phyloP scores from a whole-genome alignment of 176 grass and related monocot genomes.

The Elymus sibiricus region DNA sequence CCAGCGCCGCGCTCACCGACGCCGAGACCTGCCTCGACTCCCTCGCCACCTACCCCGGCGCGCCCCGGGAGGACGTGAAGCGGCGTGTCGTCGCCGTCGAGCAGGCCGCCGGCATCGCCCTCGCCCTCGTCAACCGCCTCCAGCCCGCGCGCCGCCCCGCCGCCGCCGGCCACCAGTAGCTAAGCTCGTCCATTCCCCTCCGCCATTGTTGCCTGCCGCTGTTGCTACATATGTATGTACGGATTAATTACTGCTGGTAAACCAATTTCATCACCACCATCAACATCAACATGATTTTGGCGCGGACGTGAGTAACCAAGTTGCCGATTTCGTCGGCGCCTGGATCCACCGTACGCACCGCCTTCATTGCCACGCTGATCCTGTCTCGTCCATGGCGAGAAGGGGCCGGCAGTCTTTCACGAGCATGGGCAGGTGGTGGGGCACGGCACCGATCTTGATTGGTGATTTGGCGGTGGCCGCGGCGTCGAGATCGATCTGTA shows the following conservation, averaged over 20 bases:
- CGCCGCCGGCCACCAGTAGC: background rate
- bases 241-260: background rate
- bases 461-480: no score
- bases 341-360: background rate
- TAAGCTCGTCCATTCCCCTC: no score
- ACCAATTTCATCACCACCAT: background rate
- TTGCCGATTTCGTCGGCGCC: background rate
- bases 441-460: background rate
- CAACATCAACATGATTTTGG: background rate
- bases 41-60: constrained; percentile 17
- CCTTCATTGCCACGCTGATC: background rate
- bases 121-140: constrained; percentile 76
- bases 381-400: background rate
- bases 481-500: background rate
- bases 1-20: constrained; percentile 80
- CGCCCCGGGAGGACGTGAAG: constrained; percentile 15
- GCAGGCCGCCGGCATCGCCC: constrained; percentile 70
- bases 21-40: constrained; percentile 70
- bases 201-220: background rate
- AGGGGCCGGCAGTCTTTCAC: background rate
- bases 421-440: background rate
- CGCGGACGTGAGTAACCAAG: background rate
- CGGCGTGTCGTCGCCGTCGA: constrained; percentile 36
- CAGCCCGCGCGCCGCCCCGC: constrained; percentile 2
- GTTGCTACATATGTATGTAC: background rate